phyloP scores from a whole-genome alignment of 2,329 filamentous ascomycete genomes.

The Neonectria coccinea region DNA sequence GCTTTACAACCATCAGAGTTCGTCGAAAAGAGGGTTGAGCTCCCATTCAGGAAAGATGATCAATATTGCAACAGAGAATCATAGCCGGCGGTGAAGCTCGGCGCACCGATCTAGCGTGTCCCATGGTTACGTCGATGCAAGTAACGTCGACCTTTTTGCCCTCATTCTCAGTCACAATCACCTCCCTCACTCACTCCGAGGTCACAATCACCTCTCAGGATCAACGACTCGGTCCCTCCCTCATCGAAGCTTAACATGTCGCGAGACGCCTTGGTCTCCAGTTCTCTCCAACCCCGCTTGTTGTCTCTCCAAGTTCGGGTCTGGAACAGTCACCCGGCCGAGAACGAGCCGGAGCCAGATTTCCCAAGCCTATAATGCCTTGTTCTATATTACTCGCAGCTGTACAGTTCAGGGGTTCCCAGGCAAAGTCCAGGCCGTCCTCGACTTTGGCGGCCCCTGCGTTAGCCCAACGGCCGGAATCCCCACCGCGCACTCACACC shows the following conservation, averaged over 20 bases:
- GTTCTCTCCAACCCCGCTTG: conserved; percentile 18
- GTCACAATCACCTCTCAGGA: conserved; percentile 9
- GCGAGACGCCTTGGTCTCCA: conserved; percentile 1
- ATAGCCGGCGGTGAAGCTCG: conserved; percentile 14
- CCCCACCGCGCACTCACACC: conserved; percentile 41
- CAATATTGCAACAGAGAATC: conserved; percentile 3
- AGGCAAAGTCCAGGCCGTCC: conserved; percentile 32
- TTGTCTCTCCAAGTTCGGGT: conserved; percentile 23
- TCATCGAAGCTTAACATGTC: conserved; percentile 10
- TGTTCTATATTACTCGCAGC: conserved; percentile 40
- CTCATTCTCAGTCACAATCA: not conserved
- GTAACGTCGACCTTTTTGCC: not conserved
- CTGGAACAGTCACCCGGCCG: conserved; percentile 31
- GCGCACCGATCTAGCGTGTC: conserved; percentile 1
- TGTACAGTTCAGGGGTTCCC: conserved; percentile 32
- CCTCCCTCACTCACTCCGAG: not conserved
- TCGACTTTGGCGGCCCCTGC: conserved; percentile 39
- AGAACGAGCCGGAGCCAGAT: conserved; percentile 25
- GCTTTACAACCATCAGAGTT: not conserved
- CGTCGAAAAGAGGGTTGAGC: conserved; percentile 3
- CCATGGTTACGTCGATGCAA: conserved; percentile 1
- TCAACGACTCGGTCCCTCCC: conserved; percentile 12
- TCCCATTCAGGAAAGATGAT: conserved; percentile 13
- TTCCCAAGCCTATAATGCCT: conserved; percentile 25
- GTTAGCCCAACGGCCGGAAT: conserved; percentile 41